phyloP scores from a whole-genome alignment of 2,329 filamentous ascomycete species.

The Colletotrichum sp. region DNA sequence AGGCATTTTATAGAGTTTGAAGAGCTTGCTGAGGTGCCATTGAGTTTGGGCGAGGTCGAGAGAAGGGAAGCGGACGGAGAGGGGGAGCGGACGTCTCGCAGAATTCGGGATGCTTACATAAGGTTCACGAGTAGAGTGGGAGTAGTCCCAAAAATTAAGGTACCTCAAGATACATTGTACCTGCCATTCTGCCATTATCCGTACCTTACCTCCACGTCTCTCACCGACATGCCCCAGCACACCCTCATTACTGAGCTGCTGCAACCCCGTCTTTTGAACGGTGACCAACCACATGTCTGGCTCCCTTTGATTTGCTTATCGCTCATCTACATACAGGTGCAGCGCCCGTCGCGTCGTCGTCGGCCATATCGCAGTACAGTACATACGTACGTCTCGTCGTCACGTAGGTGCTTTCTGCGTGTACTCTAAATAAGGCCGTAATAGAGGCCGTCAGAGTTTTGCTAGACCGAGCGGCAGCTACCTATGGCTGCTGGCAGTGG shows the following conservation, averaged over 20 bases:
- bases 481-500: background rate
- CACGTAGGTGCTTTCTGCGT: background rate
- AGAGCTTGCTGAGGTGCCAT: background rate
- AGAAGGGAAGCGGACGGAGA: background rate
- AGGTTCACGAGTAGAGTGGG: background rate
- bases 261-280: background rate
- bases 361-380: background rate
- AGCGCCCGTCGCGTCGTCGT: background rate
- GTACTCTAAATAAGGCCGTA: background rate
- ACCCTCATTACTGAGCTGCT: background rate
- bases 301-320: background rate
- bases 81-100: background rate
- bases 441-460: background rate
- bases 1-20: background rate
- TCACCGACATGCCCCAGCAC: background rate
- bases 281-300: background rate
- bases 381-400: background rate
- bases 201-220: background rate
- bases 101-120: background rate
- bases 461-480: background rate
- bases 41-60: background rate
- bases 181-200: background rate
- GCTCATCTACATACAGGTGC: background rate
- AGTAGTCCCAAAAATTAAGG: background rate
- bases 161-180: background rate